Conservation (phyloP, 2,329 filamentous ascomycete species). For the Aureobasidium mangrovei region DNA sequence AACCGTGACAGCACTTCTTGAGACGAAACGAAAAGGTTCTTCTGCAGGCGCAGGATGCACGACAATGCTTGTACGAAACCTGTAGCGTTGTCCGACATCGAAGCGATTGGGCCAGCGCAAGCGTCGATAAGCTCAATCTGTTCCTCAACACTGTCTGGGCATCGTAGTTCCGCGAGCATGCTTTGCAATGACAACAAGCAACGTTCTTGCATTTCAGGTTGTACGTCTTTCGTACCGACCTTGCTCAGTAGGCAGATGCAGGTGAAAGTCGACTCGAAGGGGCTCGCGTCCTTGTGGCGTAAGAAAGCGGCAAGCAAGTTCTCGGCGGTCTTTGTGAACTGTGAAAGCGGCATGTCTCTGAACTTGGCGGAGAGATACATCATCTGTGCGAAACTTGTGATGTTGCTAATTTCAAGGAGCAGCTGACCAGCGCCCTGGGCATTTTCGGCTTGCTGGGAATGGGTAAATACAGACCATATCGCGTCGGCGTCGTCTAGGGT, state of each 20-base stretch:
- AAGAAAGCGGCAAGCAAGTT: not conserved
- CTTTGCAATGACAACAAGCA: not conserved
- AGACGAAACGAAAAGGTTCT: not conserved
- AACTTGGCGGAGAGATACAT: slow-evolving; percentile 61
- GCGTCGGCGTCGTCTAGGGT: slow-evolving; percentile 62
- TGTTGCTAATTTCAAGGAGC: slow-evolving; percentile 42
- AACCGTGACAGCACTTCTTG: not conserved
- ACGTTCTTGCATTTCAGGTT: not conserved
- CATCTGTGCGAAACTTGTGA: slow-evolving; percentile 34
- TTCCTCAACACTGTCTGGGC: not conserved
- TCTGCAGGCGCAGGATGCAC: not conserved
- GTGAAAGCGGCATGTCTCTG: not conserved
- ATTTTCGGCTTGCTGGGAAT: slow-evolving; percentile 76
- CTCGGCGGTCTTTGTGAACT: not conserved
- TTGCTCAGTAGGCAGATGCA: not conserved
- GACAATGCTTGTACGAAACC: not conserved
- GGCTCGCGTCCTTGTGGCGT: not conserved
- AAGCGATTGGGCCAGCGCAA: not conserved
- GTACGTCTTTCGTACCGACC: not conserved
- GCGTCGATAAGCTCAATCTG: not conserved
- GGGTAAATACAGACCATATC: slow-evolving; percentile 75
- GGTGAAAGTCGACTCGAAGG: not conserved
- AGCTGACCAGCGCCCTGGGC: slow-evolving; percentile 70
- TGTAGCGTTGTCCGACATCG: not conserved
- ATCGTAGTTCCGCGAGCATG: not conserved